Base-by-base conservation (phyloP, 805 yeast species). In the Kazachstania psychrophila region DNA sequence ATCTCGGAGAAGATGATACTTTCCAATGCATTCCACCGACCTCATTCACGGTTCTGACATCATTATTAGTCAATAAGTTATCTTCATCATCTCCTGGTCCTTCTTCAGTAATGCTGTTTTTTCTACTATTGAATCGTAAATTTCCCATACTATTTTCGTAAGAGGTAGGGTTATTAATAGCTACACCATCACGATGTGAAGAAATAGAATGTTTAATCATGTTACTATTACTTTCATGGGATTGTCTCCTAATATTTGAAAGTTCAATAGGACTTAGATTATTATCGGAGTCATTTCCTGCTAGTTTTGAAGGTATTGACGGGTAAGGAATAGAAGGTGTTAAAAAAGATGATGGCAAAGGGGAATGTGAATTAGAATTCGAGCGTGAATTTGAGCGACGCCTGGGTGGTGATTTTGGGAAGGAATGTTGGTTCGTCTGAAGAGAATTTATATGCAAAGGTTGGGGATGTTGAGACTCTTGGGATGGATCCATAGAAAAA, bases 331-430 rank as follows among this genome's bases (percentile, higher is more conserved):
- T 34, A 10, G 51, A 40, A 13, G 58, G 52, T 3, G 40, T 28
- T n/a, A n/a, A n/a, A 23, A 58, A 52, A 30, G 47, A 41, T 14
- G 59, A 53, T 8, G 62, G 55, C 20, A 55, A 41, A 13, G 67
- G 66, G 1, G 67, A 62, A 32, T 52, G 51, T 2, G 66, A 62
- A 15, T 52, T 36, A 6, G 59, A 55, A 2, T 49, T 49, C 3
- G 64, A 60, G n/a, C 50, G 39, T 12, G 58, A 56, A 3, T 51
- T 39, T 9, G 43, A 41, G 17, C 52, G 40, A n/a, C 38, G 46
- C 8, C 38, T 35, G 3, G 31, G 33, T 18, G 18, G 17, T 3
- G 19, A 23, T 14, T 31, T 32, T 17, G 13, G 20, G n/a, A 15
- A 23, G 4, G 22, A 18, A 17, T 27, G 13, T 6, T 28, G 29